These are phyloP conservation scores for Megacollybia marginata DNA, from an alignment of 768 basidiomycete genomes.

Conservation along the genomic window DNA sequence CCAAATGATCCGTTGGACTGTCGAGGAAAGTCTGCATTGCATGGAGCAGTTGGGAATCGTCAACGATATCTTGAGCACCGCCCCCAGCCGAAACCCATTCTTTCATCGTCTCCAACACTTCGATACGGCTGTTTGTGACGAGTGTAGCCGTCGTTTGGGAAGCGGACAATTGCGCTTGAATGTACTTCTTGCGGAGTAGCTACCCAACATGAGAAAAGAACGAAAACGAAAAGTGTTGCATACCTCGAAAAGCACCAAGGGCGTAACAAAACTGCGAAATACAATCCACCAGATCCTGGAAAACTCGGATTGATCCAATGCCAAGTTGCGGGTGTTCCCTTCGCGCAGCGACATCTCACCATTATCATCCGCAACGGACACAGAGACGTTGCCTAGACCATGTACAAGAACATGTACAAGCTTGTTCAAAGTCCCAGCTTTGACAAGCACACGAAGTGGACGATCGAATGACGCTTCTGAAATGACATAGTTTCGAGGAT, in stretches of 20 bases:
- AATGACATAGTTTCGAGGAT: constrained; percentile 47
- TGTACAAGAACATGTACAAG: constrained; percentile 72
- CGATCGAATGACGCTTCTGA: constrained; percentile 63
- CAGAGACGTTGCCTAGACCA: constrained; percentile 69
- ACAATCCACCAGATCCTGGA: constrained; percentile 76
- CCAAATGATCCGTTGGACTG: constrained; percentile 41
- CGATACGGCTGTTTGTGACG: constrained; percentile 44
- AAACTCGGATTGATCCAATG: constrained; percentile 70
- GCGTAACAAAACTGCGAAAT: constrained; percentile 77
- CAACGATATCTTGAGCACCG: constrained; percentile 73
- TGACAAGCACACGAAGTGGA: constrained; percentile 68
- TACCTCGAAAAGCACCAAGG: constrained; percentile 81
- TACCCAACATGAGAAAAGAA: constrained; percentile 20
- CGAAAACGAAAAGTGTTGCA: constrained; percentile 1
- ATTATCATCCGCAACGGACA: constrained; percentile 80
- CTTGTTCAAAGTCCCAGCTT: constrained; percentile 70
- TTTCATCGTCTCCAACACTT: constrained; percentile 56
- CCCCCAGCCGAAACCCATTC: constrained; percentile 72
- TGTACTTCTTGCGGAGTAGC: constrained; percentile 72
- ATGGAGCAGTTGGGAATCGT: constrained; percentile 58
- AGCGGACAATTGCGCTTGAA: constrained; percentile 30
- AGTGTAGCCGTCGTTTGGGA: constrained; percentile 25
- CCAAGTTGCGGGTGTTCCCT: constrained; percentile 63
- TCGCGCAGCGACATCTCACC: constrained; percentile 77
- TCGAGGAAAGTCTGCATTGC: constrained; percentile 55